Percentiles rank a stretch among this genome's conserved stretches.
Conservation (phyloP, 2,329 filamentous ascomycete genomes). For the Rhytidhysteron rufulum region DNA sequence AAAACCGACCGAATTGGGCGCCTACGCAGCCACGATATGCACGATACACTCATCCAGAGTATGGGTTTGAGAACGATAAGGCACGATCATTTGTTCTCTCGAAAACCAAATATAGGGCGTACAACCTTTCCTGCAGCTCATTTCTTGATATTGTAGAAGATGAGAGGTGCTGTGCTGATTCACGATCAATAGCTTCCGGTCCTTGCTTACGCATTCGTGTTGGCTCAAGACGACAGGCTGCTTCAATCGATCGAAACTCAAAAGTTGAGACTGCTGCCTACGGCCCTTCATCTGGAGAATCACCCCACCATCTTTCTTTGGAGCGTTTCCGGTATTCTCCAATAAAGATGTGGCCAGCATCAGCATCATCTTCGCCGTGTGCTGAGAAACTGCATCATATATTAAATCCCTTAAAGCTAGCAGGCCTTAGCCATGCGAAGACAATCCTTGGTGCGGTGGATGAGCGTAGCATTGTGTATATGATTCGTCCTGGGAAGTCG, state of each 20-base stretch:
- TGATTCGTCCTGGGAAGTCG: slow-evolving; percentile 22
- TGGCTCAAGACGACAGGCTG: slow-evolving; percentile 41
- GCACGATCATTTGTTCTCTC: slow-evolving; percentile 47
- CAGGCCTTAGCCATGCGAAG: slow-evolving; percentile 8
- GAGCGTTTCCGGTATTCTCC: slow-evolving; percentile 23
- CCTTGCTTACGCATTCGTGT: slow-evolving; percentile 49
- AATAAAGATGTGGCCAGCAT: slow-evolving; percentile 33
- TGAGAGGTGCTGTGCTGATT: slow-evolving; percentile 32
- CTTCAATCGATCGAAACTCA: slow-evolving; percentile 14
- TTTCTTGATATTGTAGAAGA: slow-evolving; percentile 61
- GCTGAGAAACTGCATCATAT: slow-evolving; percentile 27
- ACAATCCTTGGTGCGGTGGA: slow-evolving; percentile 27
- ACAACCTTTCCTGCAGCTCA: slow-evolving; percentile 50
- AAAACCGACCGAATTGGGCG: slow-evolving; percentile 37
- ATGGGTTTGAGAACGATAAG: slow-evolving; percentile 43
- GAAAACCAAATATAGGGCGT: slow-evolving; percentile 54
- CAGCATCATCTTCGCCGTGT: slow-evolving; percentile 21
- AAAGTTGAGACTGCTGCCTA: slow-evolving; percentile 3
- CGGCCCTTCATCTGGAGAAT: slow-evolving; percentile 1
- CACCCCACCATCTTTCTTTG: slow-evolving; percentile 2
- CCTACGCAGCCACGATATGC: slow-evolving; percentile 36
- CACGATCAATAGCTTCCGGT: slow-evolving; percentile 21
- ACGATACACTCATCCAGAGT: slow-evolving; percentile 46
- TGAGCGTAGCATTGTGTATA: slow-evolving; percentile 30
- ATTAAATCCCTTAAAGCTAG: slow-evolving; percentile 22